Evolutionary conservation across 2,329 filamentous ascomycete genomes (phyloP).

Genomic region (Venturia asperata): DNA sequence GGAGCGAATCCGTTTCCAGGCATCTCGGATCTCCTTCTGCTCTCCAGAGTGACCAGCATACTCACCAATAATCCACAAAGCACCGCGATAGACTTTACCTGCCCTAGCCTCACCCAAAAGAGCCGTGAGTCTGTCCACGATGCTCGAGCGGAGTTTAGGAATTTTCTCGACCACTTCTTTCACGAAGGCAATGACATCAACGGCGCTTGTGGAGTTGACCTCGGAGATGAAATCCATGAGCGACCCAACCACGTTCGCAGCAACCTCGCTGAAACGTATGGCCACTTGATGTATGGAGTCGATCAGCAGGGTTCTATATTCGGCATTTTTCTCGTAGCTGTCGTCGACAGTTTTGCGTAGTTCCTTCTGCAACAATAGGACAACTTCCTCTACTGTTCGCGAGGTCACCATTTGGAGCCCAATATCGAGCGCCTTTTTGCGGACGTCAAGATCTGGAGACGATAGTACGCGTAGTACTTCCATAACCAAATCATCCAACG

Average conservation of each 20-base stretch:
- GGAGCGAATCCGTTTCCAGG: constrained; percentile 91
- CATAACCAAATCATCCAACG: constrained; percentile 92
- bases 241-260: constrained; percentile 89
- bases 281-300: constrained; percentile 97
- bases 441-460: constrained; percentile 91
- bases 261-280: constrained; percentile 98
- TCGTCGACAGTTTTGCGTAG: constrained; percentile 87
- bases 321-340: constrained; percentile 54
- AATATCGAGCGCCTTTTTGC: constrained; percentile 81
- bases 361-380: constrained; percentile 94
- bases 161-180: constrained; percentile 99
- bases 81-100: constrained; percentile 94
- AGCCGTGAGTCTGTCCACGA: constrained; percentile 80
- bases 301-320: constrained; percentile 91
- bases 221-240: constrained; percentile 88
- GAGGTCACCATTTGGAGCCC: constrained; percentile 97
- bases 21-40: constrained; percentile 87
- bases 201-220: constrained; percentile 92
- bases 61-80: constrained; percentile 95
- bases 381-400: constrained; percentile 97
- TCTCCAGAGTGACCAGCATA: constrained; percentile 66
- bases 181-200: constrained; percentile 97
- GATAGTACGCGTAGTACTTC: constrained; percentile 92
- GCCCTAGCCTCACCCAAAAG: constrained; percentile 90
- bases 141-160: constrained; percentile 77